phyloP scores from a whole-genome alignment of 1,284 basidiomycete species.

The Malassezia nana region DNA sequence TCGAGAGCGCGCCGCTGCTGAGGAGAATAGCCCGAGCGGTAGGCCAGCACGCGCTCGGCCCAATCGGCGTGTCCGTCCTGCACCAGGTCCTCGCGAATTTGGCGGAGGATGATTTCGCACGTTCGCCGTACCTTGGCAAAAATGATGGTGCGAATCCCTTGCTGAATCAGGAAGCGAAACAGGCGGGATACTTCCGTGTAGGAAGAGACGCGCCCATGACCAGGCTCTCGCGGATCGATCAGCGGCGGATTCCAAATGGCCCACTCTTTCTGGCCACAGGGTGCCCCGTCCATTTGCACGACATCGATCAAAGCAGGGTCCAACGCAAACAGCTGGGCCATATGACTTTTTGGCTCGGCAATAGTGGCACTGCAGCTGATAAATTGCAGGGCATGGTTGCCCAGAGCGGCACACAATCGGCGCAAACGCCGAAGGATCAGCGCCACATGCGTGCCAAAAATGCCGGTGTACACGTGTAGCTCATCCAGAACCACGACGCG shows the following conservation, averaged over 20 bases:
- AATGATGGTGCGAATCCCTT: constrained; percentile 69
- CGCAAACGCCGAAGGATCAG: constrained; percentile 54
- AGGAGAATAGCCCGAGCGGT: constrained; percentile 63
- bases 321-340: constrained; percentile 56
- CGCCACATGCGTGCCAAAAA: constrained; percentile 39
- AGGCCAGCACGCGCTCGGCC: constrained; percentile 66
- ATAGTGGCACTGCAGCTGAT: constrained; percentile 85
- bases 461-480: constrained; percentile 61
- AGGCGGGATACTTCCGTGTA: constrained; percentile 64
- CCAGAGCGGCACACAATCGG: constrained; percentile 69
- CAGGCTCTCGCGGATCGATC: constrained; percentile 57
- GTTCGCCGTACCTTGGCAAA: constrained; percentile 77
- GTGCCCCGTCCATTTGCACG: constrained; percentile 71
- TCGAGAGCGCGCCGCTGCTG: constrained; percentile 76
- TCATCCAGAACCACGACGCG: constrained; percentile 75
- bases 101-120: constrained; percentile 75
- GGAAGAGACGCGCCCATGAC: constrained; percentile 57
- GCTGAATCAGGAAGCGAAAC: constrained; percentile 71
- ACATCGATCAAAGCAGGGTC: constrained; percentile 52
- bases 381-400: constrained; percentile 63
- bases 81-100: constrained; percentile 62
- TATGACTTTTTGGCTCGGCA: constrained; percentile 56
- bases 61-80: constrained; percentile 68
- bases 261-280: constrained; percentile 62
- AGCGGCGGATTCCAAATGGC: constrained; percentile 55